Evolutionary conservation across 768 basidiomycete species (phyloP).

Genomic region (Hypholoma fasciculare): DNA sequence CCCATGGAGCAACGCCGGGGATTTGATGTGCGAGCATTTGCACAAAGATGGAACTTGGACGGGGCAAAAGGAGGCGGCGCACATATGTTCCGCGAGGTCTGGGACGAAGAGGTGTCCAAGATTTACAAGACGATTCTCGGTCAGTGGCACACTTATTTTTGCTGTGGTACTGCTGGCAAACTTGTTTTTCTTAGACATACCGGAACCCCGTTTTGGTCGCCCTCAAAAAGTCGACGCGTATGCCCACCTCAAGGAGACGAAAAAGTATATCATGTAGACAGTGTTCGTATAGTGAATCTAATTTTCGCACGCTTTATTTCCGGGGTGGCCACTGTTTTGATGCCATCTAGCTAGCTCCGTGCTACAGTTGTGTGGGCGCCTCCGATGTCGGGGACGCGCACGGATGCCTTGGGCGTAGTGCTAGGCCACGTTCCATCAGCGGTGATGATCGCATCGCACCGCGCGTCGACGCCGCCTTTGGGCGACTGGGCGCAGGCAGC

Average conservation of each 20-base stretch:
- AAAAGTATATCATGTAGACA: constrained; percentile 39
- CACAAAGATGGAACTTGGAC: constrained; percentile 52
- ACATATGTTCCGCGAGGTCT: constrained; percentile 83
- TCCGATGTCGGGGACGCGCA: constrained; percentile 1
- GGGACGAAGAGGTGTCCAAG: constrained; percentile 61
- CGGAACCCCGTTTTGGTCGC: constrained; percentile 59
- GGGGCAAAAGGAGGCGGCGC: constrained; percentile 63
- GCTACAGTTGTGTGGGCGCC: background rate
- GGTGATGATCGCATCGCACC: background rate
- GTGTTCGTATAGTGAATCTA: background rate
- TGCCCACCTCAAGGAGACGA: constrained; percentile 46
- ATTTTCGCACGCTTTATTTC: background rate
- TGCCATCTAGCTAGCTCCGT: background rate
- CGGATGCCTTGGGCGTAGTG: constrained; percentile 3
- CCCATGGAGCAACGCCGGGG: constrained; percentile 46
- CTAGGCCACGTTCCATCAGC: constrained; percentile 8
- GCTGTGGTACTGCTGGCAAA: constrained; percentile 11
- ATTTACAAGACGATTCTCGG: constrained; percentile 70
- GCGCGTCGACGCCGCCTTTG: background rate
- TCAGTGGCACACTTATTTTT: constrained; percentile 39
- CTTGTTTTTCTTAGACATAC: constrained; percentile 27
- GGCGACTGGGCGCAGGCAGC: background rate
- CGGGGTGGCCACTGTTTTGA: background rate
- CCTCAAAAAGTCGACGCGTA: constrained; percentile 57
- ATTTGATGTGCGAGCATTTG: constrained; percentile 71